phyloP scores from a whole-genome alignment of 2,329 filamentous ascomycete species.

The Aspergillus ruber region DNA sequence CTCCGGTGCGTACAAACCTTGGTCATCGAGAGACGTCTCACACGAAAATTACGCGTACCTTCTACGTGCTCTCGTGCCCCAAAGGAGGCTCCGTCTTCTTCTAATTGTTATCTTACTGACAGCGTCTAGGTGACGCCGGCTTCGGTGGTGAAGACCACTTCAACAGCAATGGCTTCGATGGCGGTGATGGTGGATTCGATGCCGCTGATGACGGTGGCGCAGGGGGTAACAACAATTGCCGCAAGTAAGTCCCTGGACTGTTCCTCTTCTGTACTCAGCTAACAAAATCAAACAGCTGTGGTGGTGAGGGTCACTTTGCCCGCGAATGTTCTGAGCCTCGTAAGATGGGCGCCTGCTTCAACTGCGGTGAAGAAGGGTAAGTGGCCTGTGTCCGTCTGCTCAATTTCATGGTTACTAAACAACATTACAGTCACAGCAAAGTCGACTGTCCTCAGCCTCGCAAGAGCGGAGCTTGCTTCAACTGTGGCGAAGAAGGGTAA shows the following conservation, averaged over 20 bases:
- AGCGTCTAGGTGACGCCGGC: slow-evolving; percentile 1
- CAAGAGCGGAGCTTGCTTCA: slow-evolving; percentile 35
- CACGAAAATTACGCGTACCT: not conserved
- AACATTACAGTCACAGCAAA: slow-evolving; percentile 1
- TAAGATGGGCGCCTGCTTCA: slow-evolving; percentile 36
- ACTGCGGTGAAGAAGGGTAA: slow-evolving; percentile 40
- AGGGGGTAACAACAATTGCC: slow-evolving; percentile 23
- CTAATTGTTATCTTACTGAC: not conserved
- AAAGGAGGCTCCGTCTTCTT: not conserved
- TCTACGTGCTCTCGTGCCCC: not conserved
- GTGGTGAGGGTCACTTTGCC: slow-evolving; percentile 31
- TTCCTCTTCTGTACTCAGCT: not conserved
- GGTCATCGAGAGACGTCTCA: not conserved
- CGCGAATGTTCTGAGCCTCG: slow-evolving; percentile 33
- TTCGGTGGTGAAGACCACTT: slow-evolving; percentile 12
- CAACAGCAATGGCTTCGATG: slow-evolving; percentile 6
- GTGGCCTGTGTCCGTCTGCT: slow-evolving; percentile 5
- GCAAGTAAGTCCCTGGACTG: slow-evolving; percentile 25
- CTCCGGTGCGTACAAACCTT: not conserved
- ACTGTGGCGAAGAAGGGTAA: slow-evolving; percentile 38
- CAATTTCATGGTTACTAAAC: not conserved
- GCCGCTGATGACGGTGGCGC: slow-evolving; percentile 2
- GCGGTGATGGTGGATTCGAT: not conserved
- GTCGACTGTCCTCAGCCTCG: slow-evolving; percentile 33
- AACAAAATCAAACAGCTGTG: slow-evolving; percentile 22